These are phyloP conservation scores for Diplosphaera chodatii DNA, from an alignment of 139 green algal genomes.

Conservation along the genomic window DNA sequence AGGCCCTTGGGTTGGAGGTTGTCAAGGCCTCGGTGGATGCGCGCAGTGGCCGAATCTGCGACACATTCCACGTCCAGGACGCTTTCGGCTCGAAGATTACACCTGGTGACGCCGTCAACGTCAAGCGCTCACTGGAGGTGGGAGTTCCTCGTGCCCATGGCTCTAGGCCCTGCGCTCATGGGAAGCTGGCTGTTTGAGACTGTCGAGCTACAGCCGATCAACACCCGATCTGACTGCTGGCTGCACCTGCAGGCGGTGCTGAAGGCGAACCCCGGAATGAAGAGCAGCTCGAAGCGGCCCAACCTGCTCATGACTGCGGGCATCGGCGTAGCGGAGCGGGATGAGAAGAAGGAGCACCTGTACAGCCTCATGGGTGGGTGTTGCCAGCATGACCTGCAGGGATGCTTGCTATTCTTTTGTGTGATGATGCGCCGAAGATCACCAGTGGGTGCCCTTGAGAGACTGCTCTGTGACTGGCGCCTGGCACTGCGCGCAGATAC, in stretches of 20 bases:
- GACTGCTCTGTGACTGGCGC: too few species aligned
- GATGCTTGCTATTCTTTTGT: too few species aligned
- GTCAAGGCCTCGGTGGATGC: slow-evolving; percentile 47
- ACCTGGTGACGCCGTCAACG: slow-evolving; percentile 1
- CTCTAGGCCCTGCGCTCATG: too few species aligned
- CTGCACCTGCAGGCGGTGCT: neutral
- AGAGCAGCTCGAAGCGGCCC: slow-evolving; percentile 8
- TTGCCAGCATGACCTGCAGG: too few species aligned
- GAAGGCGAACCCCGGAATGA: neutral
- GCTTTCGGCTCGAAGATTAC: slow-evolving; percentile 22
- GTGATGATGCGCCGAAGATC: too few species aligned
- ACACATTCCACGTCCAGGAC: slow-evolving; percentile 82
- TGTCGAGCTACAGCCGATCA: too few species aligned
- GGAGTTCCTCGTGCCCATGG: too few species aligned
- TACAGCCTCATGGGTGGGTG: slow-evolving; percentile 75
- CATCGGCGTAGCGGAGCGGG: slow-evolving; percentile 7
- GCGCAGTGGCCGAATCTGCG: slow-evolving; percentile 35
- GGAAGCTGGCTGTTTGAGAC: neutral
- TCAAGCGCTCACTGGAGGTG: slow-evolving; percentile 20
- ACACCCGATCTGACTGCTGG: too few species aligned
- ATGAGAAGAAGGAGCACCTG: slow-evolving; percentile 40
- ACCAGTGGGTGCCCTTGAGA: too few species aligned
- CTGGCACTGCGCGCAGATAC: slow-evolving; percentile 59
- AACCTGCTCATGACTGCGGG: slow-evolving; percentile 16
- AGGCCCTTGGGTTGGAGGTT: slow-evolving; percentile 77